Conservation (phyloP, 73 alveolate genomes). For the Uronychia setigera region DNA sequence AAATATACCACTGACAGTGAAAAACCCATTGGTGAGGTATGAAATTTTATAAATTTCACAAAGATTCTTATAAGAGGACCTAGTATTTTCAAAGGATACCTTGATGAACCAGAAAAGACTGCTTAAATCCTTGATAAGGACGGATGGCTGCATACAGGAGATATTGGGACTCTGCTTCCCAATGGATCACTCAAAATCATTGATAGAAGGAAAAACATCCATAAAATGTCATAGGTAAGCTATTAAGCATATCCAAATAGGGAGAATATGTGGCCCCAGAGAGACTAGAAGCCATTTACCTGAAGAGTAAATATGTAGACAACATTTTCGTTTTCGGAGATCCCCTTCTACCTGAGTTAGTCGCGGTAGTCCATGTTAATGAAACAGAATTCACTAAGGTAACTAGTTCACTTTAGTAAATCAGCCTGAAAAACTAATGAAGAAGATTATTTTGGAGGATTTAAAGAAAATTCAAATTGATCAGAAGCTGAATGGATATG, state of each 20-base stretch:
- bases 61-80: slow-evolving; percentile 69
- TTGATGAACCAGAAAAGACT: slow-evolving; percentile 56
- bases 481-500: not conserved
- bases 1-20: slow-evolving; percentile 52
- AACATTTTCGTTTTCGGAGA: slow-evolving; percentile 82
- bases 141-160: slow-evolving; percentile 90
- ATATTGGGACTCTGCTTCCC: slow-evolving; percentile 71
- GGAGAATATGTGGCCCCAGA: slow-evolving; percentile 98
- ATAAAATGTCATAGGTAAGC: slow-evolving; percentile 87
- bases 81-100: slow-evolving; percentile 70
- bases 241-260: no score
- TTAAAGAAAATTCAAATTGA: not conserved
- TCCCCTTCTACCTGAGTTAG: slow-evolving; percentile 70
- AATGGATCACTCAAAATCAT: slow-evolving; percentile 68
- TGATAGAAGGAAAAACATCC: slow-evolving; percentile 87
- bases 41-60: not conserved
- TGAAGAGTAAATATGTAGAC: slow-evolving; percentile 53
- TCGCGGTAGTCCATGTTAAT: slow-evolving; percentile 81
- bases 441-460: not conserved
- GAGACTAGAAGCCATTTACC: slow-evolving; percentile 82
- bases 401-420: not conserved
- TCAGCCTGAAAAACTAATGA: not conserved
- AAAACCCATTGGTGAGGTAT: slow-evolving; percentile 79
- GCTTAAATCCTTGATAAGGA: slow-evolving; percentile 69
- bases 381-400: slow-evolving; percentile 11